Conservation (phyloP, 495 filamentous ascomycete species). For the Friedmanniomyces simplex region DNA sequence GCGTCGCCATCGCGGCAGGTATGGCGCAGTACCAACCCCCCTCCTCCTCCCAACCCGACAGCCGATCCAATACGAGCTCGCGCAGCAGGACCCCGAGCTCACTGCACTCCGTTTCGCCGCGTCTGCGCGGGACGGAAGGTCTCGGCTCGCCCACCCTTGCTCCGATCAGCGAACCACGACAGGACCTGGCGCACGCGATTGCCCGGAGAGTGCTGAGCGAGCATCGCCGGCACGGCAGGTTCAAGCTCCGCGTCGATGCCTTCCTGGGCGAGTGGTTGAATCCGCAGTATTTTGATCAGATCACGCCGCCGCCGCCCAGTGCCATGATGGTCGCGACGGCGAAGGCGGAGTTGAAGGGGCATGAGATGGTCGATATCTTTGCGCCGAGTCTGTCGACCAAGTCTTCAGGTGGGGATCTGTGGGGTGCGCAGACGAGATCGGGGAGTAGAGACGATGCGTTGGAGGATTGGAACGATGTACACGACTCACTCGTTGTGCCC, state of each 20-base stretch:
- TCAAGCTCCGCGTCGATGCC: conserved; percentile 70
- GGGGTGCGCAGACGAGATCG: conserved; percentile 1
- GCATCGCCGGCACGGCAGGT: conserved; percentile 35
- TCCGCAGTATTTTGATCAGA: conserved; percentile 83
- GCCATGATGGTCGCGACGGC: conserved; percentile 76
- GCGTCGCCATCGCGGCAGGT: conserved; percentile 79
- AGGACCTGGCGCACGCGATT: conserved; percentile 12
- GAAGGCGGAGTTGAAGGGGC: conserved; percentile 65
- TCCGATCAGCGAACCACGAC: conserved; percentile 16
- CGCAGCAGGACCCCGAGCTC: neutral
- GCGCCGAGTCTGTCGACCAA: conserved; percentile 9
- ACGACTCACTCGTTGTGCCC: conserved; percentile 22
- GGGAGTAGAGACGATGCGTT: conserved; percentile 23
- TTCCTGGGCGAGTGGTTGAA: conserved; percentile 94
- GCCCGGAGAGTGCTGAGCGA: conserved; percentile 8
- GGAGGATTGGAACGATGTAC: conserved; percentile 22
- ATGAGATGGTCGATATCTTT: conserved; percentile 18
- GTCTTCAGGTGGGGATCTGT: conserved; percentile 7
- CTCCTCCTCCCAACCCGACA: conserved; percentile 1
- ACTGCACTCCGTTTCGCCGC: conserved; percentile 19
- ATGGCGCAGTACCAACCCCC: conserved; percentile 55
- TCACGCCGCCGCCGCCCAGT: conserved; percentile 78
- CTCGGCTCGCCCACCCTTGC: conserved; percentile 15
- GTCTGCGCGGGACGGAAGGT: conserved; percentile 1
- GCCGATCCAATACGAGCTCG: neutral